These are phyloP conservation scores for Gastrolobium bilobum DNA, from an alignment of 306 rosid species.

Conservation along the genomic window DNA sequence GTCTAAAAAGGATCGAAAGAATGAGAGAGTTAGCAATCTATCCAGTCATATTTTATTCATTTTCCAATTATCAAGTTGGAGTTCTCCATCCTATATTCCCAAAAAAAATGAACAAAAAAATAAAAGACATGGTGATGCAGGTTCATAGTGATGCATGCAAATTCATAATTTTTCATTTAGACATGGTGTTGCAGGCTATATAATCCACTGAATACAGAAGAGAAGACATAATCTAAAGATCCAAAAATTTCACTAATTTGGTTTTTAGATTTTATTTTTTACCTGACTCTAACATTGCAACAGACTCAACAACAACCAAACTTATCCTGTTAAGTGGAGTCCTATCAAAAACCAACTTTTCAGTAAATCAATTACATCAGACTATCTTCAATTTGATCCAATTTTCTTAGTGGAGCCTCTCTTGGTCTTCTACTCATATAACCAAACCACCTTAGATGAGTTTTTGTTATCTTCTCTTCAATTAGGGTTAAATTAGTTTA, in stretches of 20 bases:
- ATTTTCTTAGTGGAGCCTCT: background rate
- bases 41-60: background rate
- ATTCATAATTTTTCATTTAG: background rate
- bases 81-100: background rate
- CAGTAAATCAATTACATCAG: background rate
- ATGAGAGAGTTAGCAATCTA: conserved; percentile 2
- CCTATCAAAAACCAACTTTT: background rate
- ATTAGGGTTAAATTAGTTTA: background rate
- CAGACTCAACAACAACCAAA: too few relatives aligned
- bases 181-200: conserved; percentile 1
- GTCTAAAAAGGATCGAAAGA: conserved; percentile 9
- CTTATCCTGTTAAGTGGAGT: background rate
- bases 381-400: background rate
- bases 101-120: background rate
- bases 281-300: too few relatives aligned
- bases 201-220: background rate
- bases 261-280: too few relatives aligned
- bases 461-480: background rate
- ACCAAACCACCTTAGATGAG: background rate
- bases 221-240: background rate
- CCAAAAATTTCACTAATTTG: background rate
- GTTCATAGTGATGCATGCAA: background rate
- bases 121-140: background rate
- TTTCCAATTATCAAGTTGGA: conserved; percentile 16
- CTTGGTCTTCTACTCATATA: background rate